These are phyloP conservation scores for Mortierella sp. DNA, from an alignment of 371 early-diverging fungal genomes.

Conservation along the genomic window DNA sequence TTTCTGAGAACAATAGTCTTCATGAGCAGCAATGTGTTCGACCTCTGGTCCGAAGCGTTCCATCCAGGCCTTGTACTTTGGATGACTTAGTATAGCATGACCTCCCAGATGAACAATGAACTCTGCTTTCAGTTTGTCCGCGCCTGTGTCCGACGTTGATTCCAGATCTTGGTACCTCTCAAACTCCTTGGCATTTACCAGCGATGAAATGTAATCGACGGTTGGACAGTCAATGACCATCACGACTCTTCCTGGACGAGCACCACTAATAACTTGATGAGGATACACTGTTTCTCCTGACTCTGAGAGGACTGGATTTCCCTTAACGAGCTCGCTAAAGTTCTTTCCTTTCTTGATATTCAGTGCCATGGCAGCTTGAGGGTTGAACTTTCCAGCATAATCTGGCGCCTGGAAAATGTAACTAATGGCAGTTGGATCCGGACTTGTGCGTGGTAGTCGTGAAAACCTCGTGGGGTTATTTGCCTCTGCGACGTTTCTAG, in stretches of 20 bases:
- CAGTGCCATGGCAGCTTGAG: conserved; percentile 74
- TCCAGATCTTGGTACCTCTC: conserved; percentile 37
- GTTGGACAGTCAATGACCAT: conserved; percentile 89
- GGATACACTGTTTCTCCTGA: conserved; percentile 82
- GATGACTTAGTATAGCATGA: conserved; percentile 71
- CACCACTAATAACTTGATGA: conserved; percentile 72
- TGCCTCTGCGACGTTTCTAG: background rate
- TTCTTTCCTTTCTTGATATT: conserved; percentile 81
- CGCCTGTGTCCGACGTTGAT: conserved; percentile 1
- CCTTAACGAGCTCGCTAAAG: conserved; percentile 75
- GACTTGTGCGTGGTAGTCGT: conserved; percentile 60
- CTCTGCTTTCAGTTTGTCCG: conserved; percentile 22
- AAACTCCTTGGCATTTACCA: conserved; percentile 65
- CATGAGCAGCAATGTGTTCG: conserved; percentile 75
- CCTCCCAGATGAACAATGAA: conserved; percentile 79
- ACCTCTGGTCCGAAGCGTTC: conserved; percentile 70
- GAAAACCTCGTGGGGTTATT: conserved; percentile 2
- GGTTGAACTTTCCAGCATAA: conserved; percentile 86
- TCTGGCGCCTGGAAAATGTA: conserved; percentile 84
- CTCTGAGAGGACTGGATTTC: conserved; percentile 70
- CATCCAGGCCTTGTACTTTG: conserved; percentile 82
- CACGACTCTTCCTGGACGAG: conserved; percentile 73
- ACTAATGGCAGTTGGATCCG: conserved; percentile 62
- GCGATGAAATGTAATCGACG: conserved; percentile 66
- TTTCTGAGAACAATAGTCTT: conserved; percentile 65